phyloP scores from a whole-genome alignment of 2,329 filamentous ascomycete species.

The Massarina eburnea region DNA sequence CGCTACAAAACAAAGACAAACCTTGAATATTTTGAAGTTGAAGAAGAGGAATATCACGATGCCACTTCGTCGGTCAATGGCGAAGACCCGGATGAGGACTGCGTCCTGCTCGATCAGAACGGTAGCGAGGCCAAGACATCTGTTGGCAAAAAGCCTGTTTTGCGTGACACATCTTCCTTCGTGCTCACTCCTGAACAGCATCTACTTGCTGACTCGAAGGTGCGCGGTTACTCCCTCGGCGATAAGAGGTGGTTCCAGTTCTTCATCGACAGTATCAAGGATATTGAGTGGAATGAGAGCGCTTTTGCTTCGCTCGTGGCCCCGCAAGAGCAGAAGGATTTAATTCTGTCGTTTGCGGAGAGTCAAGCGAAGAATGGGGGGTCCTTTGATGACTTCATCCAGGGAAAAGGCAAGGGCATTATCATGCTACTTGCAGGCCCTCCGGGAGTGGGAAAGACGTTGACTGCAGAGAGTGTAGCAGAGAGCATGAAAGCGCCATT shows the following conservation, averaged over 20 bases:
- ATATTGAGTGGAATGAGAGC: conserved; percentile 48
- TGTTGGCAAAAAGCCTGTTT: conserved; percentile 1
- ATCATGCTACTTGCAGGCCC: conserved; percentile 44
- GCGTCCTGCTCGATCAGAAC: conserved; percentile 7
- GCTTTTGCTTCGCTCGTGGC: conserved; percentile 48
- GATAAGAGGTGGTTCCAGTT: conserved; percentile 32
- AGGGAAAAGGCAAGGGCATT: conserved; percentile 35
- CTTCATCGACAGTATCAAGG: conserved; percentile 45
- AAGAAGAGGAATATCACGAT: not conserved
- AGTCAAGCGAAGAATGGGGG: conserved; percentile 58
- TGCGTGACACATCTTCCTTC: not conserved
- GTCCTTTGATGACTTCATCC: conserved; percentile 42
- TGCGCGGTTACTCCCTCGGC: conserved; percentile 29
- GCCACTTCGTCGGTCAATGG: conserved; percentile 15
- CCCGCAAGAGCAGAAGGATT: conserved; percentile 23
- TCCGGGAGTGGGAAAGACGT: conserved; percentile 49
- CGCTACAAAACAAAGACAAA: conserved; percentile 12
- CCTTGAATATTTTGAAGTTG: conserved; percentile 10
- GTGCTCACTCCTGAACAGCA: conserved; percentile 3
- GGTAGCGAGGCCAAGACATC: conserved; percentile 1
- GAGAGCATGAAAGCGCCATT: conserved; percentile 8
- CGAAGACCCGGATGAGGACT: conserved; percentile 10
- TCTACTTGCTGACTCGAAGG: conserved; percentile 49
- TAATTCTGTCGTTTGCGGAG: conserved; percentile 65
- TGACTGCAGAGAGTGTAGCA: conserved; percentile 38